Evolutionary conservation across 1,284 basidiomycete genomes (phyloP).

Genomic region (Trametes polyzona): DNA sequence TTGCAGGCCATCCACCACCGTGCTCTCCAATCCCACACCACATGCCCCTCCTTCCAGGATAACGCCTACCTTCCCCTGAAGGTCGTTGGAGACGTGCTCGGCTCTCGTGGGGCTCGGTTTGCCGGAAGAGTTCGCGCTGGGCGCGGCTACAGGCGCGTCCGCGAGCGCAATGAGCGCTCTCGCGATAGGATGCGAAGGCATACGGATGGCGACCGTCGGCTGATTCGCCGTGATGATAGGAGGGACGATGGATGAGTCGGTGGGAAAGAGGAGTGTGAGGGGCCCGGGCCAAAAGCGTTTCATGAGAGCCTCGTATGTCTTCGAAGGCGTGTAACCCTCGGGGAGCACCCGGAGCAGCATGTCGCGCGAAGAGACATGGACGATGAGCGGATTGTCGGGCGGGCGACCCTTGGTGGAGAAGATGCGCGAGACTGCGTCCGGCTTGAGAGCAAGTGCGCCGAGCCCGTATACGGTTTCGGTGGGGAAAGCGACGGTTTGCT

Average conservation of each 20-base stretch:
- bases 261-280: constrained; percentile 90
- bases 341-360: constrained; percentile 86
- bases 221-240: constrained; percentile 77
- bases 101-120: constrained; percentile 95
- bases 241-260: constrained; percentile 60
- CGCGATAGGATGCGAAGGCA: constrained; percentile 94
- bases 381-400: constrained; percentile 96
- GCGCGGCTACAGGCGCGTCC: constrained; percentile 86
- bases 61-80: constrained; percentile 73
- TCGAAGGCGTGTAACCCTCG: constrained; percentile 57
- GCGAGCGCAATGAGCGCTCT: constrained; percentile 84
- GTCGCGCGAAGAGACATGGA: constrained; percentile 86
- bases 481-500: constrained; percentile 79
- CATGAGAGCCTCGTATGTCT: constrained; percentile 75
- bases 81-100: constrained; percentile 83
- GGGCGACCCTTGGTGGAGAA: constrained; percentile 94
- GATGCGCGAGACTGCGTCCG: constrained; percentile 72
- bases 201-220: constrained; percentile 87
- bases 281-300: constrained; percentile 94
- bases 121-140: constrained; percentile 94
- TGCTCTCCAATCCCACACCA: constrained; percentile 92
- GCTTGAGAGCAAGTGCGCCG: constrained; percentile 81
- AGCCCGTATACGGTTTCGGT: constrained; percentile 99
- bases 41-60: constrained; percentile 95
- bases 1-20: constrained; percentile 88